Percentiles rank a stretch among this genome's conserved stretches.
Conservation (phyloP, 2,329 filamentous ascomycete species). For the Colletotrichum agaves region DNA sequence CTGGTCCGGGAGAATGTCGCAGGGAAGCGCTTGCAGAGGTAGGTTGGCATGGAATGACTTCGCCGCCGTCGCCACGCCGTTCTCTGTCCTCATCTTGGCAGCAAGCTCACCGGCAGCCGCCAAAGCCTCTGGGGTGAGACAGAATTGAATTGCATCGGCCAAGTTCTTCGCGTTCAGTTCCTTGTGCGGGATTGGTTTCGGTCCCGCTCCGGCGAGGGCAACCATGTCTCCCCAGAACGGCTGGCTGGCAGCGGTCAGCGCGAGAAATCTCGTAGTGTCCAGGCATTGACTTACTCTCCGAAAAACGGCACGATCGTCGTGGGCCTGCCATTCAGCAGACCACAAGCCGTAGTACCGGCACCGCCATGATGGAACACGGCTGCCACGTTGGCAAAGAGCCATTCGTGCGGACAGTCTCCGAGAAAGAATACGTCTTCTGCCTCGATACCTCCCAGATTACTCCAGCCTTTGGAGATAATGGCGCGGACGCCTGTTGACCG, state of each 20-base stretch:
- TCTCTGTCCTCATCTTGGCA: constrained; percentile 48
- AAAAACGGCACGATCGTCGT: constrained; percentile 66
- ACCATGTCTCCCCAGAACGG: constrained; percentile 59
- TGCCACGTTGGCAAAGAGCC: constrained; percentile 65
- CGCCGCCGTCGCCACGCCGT: constrained; percentile 51
- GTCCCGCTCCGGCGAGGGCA: constrained; percentile 53
- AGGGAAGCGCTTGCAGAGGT: constrained; percentile 48
- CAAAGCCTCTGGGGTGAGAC: constrained; percentile 45
- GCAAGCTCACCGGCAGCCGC: constrained; percentile 47
- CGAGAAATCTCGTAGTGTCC: no score
- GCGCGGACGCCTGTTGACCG: constrained; percentile 28
- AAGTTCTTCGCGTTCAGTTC: constrained; percentile 48
- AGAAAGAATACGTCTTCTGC: constrained; percentile 56
- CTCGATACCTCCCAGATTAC: constrained; percentile 33
- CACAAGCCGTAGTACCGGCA: constrained; percentile 66
- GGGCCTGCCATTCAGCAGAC: constrained; percentile 59
- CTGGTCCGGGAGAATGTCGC: constrained; percentile 53
- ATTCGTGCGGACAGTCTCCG: constrained; percentile 65
- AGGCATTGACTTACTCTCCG: constrained; percentile 43
- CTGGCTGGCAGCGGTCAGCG: constrained; percentile 41
- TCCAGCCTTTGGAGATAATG: constrained; percentile 37
- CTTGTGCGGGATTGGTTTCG: constrained; percentile 50
- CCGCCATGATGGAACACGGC: constrained; percentile 68
- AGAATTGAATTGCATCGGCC: constrained; percentile 49
- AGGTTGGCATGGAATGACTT: constrained; percentile 53